These are phyloP conservation scores for Monosporozyma aerobia DNA, from an alignment of 805 yeast genomes.

Conservation along the genomic window DNA sequence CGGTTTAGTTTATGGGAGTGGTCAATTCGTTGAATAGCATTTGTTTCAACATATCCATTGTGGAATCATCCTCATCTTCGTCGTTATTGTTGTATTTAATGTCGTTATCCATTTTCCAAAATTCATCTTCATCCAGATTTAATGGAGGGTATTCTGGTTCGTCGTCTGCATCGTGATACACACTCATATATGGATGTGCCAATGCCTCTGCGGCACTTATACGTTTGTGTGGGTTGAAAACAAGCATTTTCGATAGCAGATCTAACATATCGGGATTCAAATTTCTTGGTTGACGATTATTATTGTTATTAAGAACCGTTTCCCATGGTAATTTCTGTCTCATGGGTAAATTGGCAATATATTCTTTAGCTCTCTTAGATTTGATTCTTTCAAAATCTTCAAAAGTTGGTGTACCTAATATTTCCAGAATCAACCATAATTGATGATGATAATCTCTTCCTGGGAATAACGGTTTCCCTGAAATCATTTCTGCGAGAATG, in stretches of 20 bases:
- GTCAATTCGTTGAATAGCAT: slow-evolving; percentile 76
- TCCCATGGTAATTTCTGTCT: slow-evolving; percentile 44
- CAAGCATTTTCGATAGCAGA: slow-evolving; percentile 56
- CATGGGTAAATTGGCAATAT: slow-evolving; percentile 58
- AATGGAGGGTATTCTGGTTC: slow-evolving; percentile 45
- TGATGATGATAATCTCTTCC: slow-evolving; percentile 70
- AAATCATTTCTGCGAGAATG: slow-evolving; percentile 60
- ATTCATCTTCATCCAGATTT: slow-evolving; percentile 28
- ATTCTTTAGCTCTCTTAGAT: slow-evolving; percentile 67
- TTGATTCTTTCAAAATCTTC: slow-evolving; percentile 69
- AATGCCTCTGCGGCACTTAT: slow-evolving; percentile 68
- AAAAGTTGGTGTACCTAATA: slow-evolving; percentile 63
- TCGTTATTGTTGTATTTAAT: slow-evolving; percentile 7
- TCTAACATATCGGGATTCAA: slow-evolving; percentile 45
- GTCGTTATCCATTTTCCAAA: slow-evolving; percentile 36
- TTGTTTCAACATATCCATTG: slow-evolving; percentile 62
- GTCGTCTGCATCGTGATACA: slow-evolving; percentile 64
- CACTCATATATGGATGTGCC: slow-evolving; percentile 58
- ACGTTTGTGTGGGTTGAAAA: slow-evolving; percentile 67
- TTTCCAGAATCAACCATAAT: slow-evolving; percentile 52
- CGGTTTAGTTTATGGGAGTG: slow-evolving; percentile 29
- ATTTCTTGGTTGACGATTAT: neutral
- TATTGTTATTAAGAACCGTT: slow-evolving; percentile 16
- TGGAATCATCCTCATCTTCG: slow-evolving; percentile 61
- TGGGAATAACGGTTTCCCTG: slow-evolving; percentile 58